These are phyloP conservation scores for Atkinsonella texensis DNA, from an alignment of 2,329 filamentous ascomycete species.

Conservation along the genomic window DNA sequence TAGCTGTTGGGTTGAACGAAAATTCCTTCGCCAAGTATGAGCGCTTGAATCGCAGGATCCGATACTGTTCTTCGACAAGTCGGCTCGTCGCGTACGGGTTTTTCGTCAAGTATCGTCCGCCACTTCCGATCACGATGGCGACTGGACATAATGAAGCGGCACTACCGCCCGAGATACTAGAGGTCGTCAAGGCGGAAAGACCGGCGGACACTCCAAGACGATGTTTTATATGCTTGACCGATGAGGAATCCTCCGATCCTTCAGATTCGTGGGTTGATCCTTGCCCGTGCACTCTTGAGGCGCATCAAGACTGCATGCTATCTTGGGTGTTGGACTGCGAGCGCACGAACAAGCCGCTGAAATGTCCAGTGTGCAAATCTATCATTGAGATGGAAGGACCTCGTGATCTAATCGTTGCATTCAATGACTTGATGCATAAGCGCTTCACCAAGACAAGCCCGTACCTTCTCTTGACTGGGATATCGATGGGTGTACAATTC, in stretches of 20 bases:
- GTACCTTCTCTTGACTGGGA: constrained; percentile 51
- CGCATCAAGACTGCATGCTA: constrained; percentile 80
- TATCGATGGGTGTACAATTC: constrained; percentile 35
- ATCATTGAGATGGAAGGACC: constrained; percentile 67
- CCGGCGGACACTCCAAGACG: constrained; percentile 23
- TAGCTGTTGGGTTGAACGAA: neutral
- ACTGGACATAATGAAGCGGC: constrained; percentile 1
- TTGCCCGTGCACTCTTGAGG: constrained; percentile 80
- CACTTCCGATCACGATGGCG: constrained; percentile 1
- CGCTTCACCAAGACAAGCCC: constrained; percentile 43
- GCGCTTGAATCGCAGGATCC: neutral
- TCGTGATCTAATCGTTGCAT: constrained; percentile 57
- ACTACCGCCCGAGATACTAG: constrained; percentile 9
- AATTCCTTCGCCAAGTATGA: neutral
- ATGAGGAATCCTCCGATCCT: constrained; percentile 36
- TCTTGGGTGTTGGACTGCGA: constrained; percentile 92
- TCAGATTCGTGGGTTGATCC: constrained; percentile 65
- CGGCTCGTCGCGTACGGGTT: neutral
- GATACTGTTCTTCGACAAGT: neutral
- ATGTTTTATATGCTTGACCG: constrained; percentile 54
- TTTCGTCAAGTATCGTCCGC: neutral
- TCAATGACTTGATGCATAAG: constrained; percentile 47
- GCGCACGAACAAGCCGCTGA: constrained; percentile 50
- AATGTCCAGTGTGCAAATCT: constrained; percentile 83
- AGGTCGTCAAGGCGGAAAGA: constrained; percentile 9